Evolutionary conservation across 148 eudicot species (phyloP), one percentile per base, ranked within the genome.

Genomic region (Cornus suecica): DNA sequence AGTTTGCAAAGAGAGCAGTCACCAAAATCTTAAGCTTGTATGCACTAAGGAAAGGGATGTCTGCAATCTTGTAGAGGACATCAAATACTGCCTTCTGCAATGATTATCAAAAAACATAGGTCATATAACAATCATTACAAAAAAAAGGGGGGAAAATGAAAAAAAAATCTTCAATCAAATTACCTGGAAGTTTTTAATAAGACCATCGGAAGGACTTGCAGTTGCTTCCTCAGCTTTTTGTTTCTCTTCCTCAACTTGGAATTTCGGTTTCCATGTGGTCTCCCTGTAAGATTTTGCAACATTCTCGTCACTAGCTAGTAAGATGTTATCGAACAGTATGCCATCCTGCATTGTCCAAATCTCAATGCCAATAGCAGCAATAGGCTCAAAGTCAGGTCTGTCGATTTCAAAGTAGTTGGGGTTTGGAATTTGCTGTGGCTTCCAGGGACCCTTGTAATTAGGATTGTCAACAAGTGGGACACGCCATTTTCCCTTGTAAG

Each of bases 311-410:
- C 82, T 83, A 5, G 97, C 90, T 37, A 95, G 91, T 82, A 95
- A 81, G 48, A 95, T 80, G 74, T 88, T 95, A 82, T 92, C 99
- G 66, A 95, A 95, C 83, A 95, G 73, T 66, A 95, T 91, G 25
- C 97, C 99, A 77, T 92, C 92, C 84, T 92, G 94, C 97, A 92
- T 90, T 68, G 97, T 92, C 97, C 97, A 92, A 25, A 92, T 92
- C 84, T 95, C 99, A 80, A 95, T 95, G 68, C 99, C 99, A 80
- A 95, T 83, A 5, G 97, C 99, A 80, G 94, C 97, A 78, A 95
- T 88, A 71, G 91, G 92, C 85, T 95, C 99, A 78, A 88, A 95
- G 75, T 92, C 65, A 3, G 99, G 97, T 61, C 84, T 85, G 1
- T 92, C 87, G 29, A 92, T 86, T 80, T 95, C 97, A 71, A 89